These are phyloP conservation scores for Lineolata rhizophorae DNA, from an alignment of 495 filamentous ascomycete genomes.

Conservation along the genomic window DNA sequence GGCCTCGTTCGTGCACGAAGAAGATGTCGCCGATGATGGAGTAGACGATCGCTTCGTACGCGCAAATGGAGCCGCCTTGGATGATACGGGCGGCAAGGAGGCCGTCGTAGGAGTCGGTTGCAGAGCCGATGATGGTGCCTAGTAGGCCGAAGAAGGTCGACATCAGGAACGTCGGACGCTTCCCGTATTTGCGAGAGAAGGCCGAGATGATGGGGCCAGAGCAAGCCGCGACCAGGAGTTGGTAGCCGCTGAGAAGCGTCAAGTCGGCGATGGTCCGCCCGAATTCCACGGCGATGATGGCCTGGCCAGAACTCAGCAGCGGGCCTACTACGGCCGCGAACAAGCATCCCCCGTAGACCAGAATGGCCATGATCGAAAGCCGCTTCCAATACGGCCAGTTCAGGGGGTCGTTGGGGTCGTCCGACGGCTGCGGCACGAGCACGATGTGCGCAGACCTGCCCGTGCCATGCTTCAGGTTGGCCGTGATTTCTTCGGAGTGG, in stretches of 20 bases:
- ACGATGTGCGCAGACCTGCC: slow-evolving; percentile 9
- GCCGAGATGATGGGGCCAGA: slow-evolving; percentile 8
- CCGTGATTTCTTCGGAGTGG: slow-evolving; percentile 2
- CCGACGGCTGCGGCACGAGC: slow-evolving; percentile 10
- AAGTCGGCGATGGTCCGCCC: slow-evolving; percentile 6
- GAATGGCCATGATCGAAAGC: slow-evolving; percentile 3
- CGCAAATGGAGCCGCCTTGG: slow-evolving; percentile 7
- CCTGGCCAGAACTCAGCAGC: slow-evolving; percentile 6
- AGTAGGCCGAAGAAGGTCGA: slow-evolving; percentile 6
- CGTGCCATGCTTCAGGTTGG: slow-evolving; percentile 7
- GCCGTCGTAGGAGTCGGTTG: slow-evolving; percentile 6
- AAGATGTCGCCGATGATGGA: slow-evolving; percentile 10
- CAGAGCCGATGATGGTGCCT: slow-evolving; percentile 7
- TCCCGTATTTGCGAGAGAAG: slow-evolving; percentile 8
- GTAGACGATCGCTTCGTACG: slow-evolving; percentile 9
- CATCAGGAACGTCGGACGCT: slow-evolving; percentile 5
- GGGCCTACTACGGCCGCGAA: slow-evolving; percentile 6
- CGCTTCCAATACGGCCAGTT: slow-evolving; percentile 9
- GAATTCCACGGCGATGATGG: slow-evolving; percentile 8
- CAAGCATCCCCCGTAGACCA: slow-evolving; percentile 3
- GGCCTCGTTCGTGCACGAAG: slow-evolving; percentile 12
- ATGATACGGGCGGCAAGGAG: slow-evolving; percentile 7
- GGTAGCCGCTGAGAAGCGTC: slow-evolving; percentile 8
- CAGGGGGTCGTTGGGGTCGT: slow-evolving; percentile 10
- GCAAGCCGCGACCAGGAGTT: slow-evolving; percentile 7